Evolutionary conservation across 306 rosid genomes (phyloP), one percentile per base, ranked within the genome.

Genomic region (Malus fusca): DNA sequence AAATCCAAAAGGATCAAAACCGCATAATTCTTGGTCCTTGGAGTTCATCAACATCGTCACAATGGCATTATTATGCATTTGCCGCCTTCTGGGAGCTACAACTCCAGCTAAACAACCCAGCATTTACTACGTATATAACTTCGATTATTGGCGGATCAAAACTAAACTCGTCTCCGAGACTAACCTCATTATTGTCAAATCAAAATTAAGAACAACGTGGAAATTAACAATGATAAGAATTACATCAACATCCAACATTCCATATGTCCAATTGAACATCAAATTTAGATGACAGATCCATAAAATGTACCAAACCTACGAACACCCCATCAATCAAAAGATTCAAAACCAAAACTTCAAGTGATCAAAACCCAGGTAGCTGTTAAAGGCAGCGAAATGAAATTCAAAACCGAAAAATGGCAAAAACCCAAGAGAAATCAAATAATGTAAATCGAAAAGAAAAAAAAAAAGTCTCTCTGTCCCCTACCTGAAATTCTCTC

Each of bases 401-500:
- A 37, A 63, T 44, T 44, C 48, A n/a, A 61, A 18, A 22, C 17
- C 13, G 58, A 52, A 71, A 63, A 19, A 61, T 6, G 42, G 7
- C n/a, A 58, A 58, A 59, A 78, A 28, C 73, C 56, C 35, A 55
- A 46, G 73, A 66, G 55, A 31, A 80, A 68, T 22, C 73, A 5
- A 60, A 44, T 42, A 40, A 76, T 44, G 37, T 6, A 78, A 76
- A 58, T 22, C 17, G 26, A 68, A 68, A 67, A 65, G 40, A 28
- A 14, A 46, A 1, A 69, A 44, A 28, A 14, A 53, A 1, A 40
- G 33, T 42, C 44, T 42, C 46, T 52, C 55, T 51, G 21, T 42
- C 71, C 35, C 79, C 43, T 58, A 90, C 98, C 99, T 80, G 98
- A 92, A 83, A 96, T 96, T 80, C 99, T 82, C 82, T 96, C 99